Evolutionary conservation across 441 rosid genomes (phyloP).

Genomic region (Erodium moschatum): DNA sequence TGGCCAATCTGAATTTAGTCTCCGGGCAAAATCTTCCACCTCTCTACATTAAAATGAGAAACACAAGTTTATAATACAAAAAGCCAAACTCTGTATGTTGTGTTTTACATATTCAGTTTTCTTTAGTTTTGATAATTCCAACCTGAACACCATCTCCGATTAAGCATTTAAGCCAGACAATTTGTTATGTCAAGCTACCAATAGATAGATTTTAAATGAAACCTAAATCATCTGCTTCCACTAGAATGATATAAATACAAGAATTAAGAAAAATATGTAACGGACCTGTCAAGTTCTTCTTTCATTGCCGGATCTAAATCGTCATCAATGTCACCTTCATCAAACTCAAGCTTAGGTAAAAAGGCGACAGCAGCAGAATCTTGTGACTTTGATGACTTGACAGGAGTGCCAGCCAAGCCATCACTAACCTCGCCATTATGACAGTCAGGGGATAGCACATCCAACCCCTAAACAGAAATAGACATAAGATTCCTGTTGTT

Average conservation of each 20-base stretch:
- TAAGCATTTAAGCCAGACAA: too few species aligned
- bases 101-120: background rate
- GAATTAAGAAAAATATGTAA: background rate
- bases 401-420: conserved; percentile 14
- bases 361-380: conserved; percentile 22
- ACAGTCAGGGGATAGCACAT: background rate
- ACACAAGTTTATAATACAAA: background rate
- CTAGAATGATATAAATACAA: background rate
- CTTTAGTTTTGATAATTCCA: background rate
- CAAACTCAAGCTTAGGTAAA: conserved; percentile 31
- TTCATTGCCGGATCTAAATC: conserved; percentile 41
- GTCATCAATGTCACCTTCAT: conserved; percentile 36
- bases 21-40: conserved; percentile 59
- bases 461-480: conserved; percentile 23
- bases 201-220: background rate
- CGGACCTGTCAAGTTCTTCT: conserved; percentile 39
- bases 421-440: conserved; percentile 18
- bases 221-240: too few species aligned
- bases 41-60: conserved; percentile 30
- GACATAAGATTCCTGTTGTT: background rate
- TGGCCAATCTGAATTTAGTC: conserved; percentile 63
- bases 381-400: conserved; percentile 26
- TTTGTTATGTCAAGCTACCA: background rate
- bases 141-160: too few species aligned
- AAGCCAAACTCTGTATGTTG: background rate